Conservation (phyloP, 345 rosid species). For the Pelargonium nanum region DNA sequence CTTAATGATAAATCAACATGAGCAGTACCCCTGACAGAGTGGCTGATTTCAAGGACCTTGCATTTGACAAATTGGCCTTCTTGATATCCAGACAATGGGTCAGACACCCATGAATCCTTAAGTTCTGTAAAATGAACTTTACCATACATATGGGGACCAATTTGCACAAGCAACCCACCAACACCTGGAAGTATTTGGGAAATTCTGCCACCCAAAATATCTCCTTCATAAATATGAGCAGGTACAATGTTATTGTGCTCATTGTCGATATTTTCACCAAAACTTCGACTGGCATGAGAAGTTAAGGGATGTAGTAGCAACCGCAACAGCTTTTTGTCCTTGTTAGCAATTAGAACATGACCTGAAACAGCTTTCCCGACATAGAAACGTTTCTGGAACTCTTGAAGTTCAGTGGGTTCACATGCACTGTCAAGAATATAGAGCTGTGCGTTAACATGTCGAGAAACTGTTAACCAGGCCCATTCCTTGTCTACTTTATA, state of each 20-base stretch:
- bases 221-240: conserved; percentile 63
- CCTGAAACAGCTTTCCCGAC: conserved; percentile 65
- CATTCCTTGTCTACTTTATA: conserved; percentile 84
- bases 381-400: conserved; percentile 46
- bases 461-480: conserved; percentile 74
- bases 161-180: conserved; percentile 78
- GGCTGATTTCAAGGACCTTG: conserved; percentile 76
- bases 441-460: conserved; percentile 54
- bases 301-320: conserved; percentile 49
- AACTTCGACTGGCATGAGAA: conserved; percentile 12
- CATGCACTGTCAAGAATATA: conserved; percentile 67
- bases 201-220: conserved; percentile 74
- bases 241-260: conserved; percentile 4
- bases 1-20: conserved; percentile 76
- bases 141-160: conserved; percentile 70
- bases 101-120: conserved; percentile 52
- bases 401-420: conserved; percentile 63
- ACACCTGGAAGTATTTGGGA: conserved; percentile 63
- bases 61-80: conserved; percentile 91
- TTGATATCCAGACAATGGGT: conserved; percentile 55
- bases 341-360: conserved; percentile 46
- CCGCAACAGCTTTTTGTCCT: conserved; percentile 57
- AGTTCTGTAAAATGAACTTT: conserved; percentile 86
- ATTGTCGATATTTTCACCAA: conserved; percentile 15
- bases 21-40: conserved; percentile 42